Base-by-base conservation (phyloP, 805 yeast genomes). In the Priceomyces medius region DNA sequence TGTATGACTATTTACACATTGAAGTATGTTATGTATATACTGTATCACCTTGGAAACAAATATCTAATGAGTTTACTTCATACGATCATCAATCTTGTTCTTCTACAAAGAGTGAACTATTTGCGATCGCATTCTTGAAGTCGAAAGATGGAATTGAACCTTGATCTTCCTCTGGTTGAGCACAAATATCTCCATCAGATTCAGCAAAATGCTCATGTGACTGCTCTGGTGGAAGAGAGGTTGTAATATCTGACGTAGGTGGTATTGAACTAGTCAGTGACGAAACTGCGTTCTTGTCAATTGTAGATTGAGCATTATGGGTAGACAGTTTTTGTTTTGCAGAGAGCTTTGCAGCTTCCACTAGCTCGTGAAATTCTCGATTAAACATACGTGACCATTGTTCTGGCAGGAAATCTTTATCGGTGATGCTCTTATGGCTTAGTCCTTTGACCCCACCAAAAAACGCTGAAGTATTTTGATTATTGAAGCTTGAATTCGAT, bases 391-490 rank as follows among this genome's bases (percentile, higher is more conserved):
- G 46, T 31, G 61, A 56, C 82, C 82, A 78, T 17, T 63, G 62
- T 31, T 54, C 60, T 13, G 70, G 65, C 47, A 68, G 72, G 41
- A 77, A 78, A 45, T 64, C 67, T 48, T 76, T 78, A 38, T 66
- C 79, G 31, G 70, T 63, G 21, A 76, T 66, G 7, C 51, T 54
- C 50, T 54, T 64, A 26, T 47, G 51, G 32, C 62, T 55, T 14
- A 62, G 16, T n/a, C 48, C 26, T 18, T 39, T 46, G 18, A 51
- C 40, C 3, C 50, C 39, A 35, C 47, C 45, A 35, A 63, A 63
- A 20, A 63, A 40, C 28, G 53, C 56, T 19, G 66, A 47, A 10
- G 52, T 48, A n/a, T 41, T 34, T 9, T 3, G 37, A 44, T 46
- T 41, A 46, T 47, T 50, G 45, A 66, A 59, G 27, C 62, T 63